Evolutionary conservation across 1,139 yeast species (phyloP).

Genomic region (Magnusiomyces magnusii): DNA sequence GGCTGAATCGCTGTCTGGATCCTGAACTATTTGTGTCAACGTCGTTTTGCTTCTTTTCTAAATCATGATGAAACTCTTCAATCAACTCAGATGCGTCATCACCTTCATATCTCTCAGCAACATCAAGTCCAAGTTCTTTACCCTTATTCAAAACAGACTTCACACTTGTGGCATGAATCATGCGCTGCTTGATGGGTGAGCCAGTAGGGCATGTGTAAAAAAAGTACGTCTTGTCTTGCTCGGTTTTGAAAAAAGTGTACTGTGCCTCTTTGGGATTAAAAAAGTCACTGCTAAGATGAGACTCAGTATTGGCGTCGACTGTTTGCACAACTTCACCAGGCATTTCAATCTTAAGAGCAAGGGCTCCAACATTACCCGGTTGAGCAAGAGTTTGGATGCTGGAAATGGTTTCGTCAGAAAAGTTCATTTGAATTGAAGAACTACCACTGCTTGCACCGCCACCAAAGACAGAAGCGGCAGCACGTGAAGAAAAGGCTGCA

Average conservation of each 20-base stretch:
- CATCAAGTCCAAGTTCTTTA: slow-evolving; percentile 34
- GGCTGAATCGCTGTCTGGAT: slow-evolving; percentile 22
- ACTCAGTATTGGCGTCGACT: slow-evolving; percentile 28
- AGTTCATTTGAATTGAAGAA: not conserved
- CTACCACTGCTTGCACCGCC: not conserved
- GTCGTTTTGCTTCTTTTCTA: slow-evolving; percentile 18
- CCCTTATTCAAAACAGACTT: slow-evolving; percentile 50
- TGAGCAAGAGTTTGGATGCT: slow-evolving; percentile 15
- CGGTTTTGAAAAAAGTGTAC: slow-evolving; percentile 47
- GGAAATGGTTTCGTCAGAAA: slow-evolving; percentile 5
- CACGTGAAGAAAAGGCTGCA: too few relatives aligned
- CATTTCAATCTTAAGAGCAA: slow-evolving; percentile 21
- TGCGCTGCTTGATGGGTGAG: slow-evolving; percentile 81
- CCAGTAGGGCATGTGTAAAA: slow-evolving; percentile 88
- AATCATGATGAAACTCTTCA: slow-evolving; percentile 16
- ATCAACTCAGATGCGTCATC: slow-evolving; percentile 14
- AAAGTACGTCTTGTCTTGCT: slow-evolving; percentile 40
- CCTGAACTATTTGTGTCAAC: slow-evolving; percentile 13
- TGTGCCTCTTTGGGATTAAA: slow-evolving; percentile 43
- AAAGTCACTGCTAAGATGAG: slow-evolving; percentile 5
- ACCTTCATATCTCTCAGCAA: slow-evolving; percentile 15
- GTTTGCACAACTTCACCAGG: slow-evolving; percentile 30
- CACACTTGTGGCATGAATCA: slow-evolving; percentile 85
- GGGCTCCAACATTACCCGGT: slow-evolving; percentile 15
- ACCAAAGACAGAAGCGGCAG: not conserved